phyloP scores from a whole-genome alignment of 345 rosid genomes.

The Jatropha curcas region DNA sequence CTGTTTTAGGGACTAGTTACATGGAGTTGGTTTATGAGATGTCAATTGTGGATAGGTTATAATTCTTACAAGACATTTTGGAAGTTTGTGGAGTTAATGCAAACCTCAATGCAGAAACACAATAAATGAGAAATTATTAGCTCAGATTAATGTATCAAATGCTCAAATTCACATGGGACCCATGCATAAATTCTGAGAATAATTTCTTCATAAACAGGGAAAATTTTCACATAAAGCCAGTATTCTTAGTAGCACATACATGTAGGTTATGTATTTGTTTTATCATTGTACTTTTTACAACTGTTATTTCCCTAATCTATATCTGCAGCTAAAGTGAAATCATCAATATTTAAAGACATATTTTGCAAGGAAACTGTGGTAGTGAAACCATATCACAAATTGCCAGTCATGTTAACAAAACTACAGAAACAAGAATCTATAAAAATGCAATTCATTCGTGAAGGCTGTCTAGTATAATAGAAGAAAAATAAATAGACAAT shows the following conservation, averaged over 20 bases:
- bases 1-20: not conserved
- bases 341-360: not conserved
- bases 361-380: not conserved
- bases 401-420: not conserved
- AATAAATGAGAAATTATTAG: not conserved
- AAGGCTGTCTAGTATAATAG: not conserved
- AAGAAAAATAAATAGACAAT: not conserved
- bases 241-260: not conserved
- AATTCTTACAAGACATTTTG: not conserved
- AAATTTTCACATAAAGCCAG: not conserved
- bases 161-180: too few relatives aligned
- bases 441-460: not conserved
- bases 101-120: not conserved
- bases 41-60: not conserved
- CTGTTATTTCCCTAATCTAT: not conserved
- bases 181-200: too few relatives aligned
- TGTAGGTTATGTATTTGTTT: not conserved
- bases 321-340: not conserved
- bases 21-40: not conserved
- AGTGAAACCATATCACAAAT: not conserved
- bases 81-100: conserved; percentile 2
- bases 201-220: not conserved
- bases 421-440: not conserved
- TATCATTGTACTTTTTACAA: not conserved
- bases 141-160: not conserved